A percentile compares a stretch with the other conserved stretches of the same genome.
phyloP scores from a whole-genome alignment of 495 filamentous ascomycete genomes.

The Choiromyces venosus region DNA sequence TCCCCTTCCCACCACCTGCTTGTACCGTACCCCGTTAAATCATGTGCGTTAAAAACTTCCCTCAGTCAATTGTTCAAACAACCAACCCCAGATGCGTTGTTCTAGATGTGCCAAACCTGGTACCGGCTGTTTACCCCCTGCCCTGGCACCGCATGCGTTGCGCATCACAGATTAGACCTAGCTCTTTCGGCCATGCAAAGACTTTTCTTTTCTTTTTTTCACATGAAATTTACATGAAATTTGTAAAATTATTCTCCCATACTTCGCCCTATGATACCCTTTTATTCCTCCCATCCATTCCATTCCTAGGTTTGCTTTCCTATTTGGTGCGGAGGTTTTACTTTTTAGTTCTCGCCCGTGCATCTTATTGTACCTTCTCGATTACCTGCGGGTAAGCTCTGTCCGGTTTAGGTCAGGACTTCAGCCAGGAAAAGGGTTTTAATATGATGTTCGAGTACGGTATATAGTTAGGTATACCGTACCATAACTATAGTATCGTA shows the following conservation, averaged over 20 bases:
- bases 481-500: not conserved
- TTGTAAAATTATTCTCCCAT: not conserved
- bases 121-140: not conserved
- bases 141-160: not conserved
- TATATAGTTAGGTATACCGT: not conserved
- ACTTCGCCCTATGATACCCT: not conserved
- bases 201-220: not conserved
- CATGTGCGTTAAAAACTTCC: not conserved
- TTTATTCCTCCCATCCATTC: not conserved
- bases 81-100: constrained; percentile 2
- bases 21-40: not conserved
- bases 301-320: not conserved
- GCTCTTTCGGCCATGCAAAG: not conserved
- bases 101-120: constrained; percentile 1
- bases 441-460: not conserved
- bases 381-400: not conserved
- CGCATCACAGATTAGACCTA: constrained; percentile 1
- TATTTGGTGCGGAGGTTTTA: not conserved
- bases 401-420: not conserved
- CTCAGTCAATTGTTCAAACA: not conserved
- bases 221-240: not conserved
- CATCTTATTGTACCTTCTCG: not conserved
- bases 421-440: not conserved
- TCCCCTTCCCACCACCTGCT: not conserved
- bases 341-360: not conserved